Conservation (phyloP, 2,329 filamentous ascomycete genomes). For the Hymenoscyphus repandus region DNA sequence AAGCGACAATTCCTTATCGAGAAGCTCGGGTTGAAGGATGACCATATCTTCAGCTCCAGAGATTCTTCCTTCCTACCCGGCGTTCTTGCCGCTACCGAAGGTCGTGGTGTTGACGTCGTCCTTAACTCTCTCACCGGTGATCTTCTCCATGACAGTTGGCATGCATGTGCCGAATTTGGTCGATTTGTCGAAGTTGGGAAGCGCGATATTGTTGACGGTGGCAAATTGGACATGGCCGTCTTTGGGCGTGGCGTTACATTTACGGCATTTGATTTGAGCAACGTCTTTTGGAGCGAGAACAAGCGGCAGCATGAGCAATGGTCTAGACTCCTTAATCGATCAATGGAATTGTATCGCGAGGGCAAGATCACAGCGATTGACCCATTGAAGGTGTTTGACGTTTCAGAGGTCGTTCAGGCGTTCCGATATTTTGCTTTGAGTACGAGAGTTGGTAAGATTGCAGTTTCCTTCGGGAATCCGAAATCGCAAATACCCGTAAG, state of each 20-base stretch:
- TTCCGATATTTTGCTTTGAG: slow-evolving; percentile 9
- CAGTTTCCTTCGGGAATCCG: slow-evolving; percentile 6
- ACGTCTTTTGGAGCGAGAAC: slow-evolving; percentile 4
- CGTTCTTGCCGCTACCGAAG: slow-evolving; percentile 18
- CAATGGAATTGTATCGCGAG: slow-evolving; percentile 3
- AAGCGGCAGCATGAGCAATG: neutral
- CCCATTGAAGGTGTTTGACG: slow-evolving; percentile 7
- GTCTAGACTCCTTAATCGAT: neutral
- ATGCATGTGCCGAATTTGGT: slow-evolving; percentile 32
- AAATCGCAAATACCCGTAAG: slow-evolving; percentile 4
- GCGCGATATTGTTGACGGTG: slow-evolving; percentile 24
- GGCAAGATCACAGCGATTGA: slow-evolving; percentile 4
- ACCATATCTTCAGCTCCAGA: slow-evolving; percentile 9
- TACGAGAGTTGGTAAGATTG: slow-evolving; percentile 12
- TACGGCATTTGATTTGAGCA: slow-evolving; percentile 20
- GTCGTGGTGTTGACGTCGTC: slow-evolving; percentile 24
- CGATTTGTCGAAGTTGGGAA: slow-evolving; percentile 36
- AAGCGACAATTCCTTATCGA: slow-evolving; percentile 9
- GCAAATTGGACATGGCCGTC: slow-evolving; percentile 22
- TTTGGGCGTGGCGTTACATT: slow-evolving; percentile 23
- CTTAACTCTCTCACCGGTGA: slow-evolving; percentile 22
- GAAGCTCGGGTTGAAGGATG: neutral
- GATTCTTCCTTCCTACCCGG: slow-evolving; percentile 18
- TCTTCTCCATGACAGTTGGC: slow-evolving; percentile 26
- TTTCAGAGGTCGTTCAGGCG: slow-evolving; percentile 8